Evolutionary conservation across 2,329 filamentous ascomycete species (phyloP).

Genomic region (Nigrospora sphaerica): DNA sequence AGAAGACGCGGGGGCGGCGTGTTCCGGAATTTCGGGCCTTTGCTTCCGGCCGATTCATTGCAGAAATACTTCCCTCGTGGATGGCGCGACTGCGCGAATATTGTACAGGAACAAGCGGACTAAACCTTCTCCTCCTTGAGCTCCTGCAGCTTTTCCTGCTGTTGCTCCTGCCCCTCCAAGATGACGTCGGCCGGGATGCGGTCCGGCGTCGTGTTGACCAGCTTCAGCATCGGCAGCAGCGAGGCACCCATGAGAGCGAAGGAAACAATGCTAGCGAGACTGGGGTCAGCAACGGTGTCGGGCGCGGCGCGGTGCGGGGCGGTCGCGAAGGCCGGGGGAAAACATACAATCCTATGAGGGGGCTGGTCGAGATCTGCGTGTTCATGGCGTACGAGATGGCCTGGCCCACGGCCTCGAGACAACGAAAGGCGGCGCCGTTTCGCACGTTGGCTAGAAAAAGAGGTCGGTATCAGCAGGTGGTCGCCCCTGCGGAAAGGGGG

Average conservation of each 20-base stretch:
- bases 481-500: too few relatives aligned
- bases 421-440: constrained; percentile 32
- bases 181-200: constrained; percentile 30
- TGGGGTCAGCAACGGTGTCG: not conserved
- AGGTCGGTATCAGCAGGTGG: not conserved
- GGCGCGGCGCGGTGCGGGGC: not conserved
- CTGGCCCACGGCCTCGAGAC: constrained; percentile 31
- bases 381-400: constrained; percentile 34
- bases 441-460: constrained; percentile 27
- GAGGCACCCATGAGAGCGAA: constrained; percentile 28
- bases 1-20: too few relatives aligned
- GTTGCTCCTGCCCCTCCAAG: constrained; percentile 20
- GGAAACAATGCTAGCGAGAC: constrained; percentile 24
- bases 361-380: constrained; percentile 27
- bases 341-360: constrained; percentile 30
- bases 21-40: too few relatives aligned
- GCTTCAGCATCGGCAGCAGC: constrained; percentile 26
- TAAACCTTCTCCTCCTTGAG: not conserved
- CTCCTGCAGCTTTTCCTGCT: constrained; percentile 6
- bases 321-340: not conserved
- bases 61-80: too few relatives aligned
- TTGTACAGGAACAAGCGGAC: too few relatives aligned
- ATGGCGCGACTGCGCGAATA: too few relatives aligned
- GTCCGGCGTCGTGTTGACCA: constrained; percentile 31
- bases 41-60: too few relatives aligned